Percentiles rank a stretch among this genome's conserved stretches.
Evolutionary conservation across 1,284 basidiomycete genomes (phyloP).

Genomic region (Entoloma clypeatum): DNA sequence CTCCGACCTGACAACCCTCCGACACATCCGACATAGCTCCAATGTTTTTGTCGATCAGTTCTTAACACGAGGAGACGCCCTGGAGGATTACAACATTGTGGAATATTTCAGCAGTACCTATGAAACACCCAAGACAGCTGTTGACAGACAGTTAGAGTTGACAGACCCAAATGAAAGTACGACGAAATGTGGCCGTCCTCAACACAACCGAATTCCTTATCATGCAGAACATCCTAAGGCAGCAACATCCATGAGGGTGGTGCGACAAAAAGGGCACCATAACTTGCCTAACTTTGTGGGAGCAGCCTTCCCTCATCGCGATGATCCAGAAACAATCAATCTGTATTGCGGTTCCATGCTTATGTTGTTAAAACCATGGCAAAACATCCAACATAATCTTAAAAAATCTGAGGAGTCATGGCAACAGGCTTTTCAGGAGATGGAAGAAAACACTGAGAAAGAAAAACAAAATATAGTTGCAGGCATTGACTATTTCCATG

Average conservation of each 20-base stretch:
- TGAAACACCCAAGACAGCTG: constrained; percentile 17
- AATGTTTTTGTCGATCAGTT: no score
- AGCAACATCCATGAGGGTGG: not conserved
- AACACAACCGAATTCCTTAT: constrained; percentile 3
- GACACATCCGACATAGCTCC: no score
- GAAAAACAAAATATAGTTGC: constrained; percentile 17
- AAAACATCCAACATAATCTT: constrained; percentile 26
- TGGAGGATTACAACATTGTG: constrained; percentile 21
- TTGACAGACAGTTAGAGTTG: not conserved
- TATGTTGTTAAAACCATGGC: constrained; percentile 38
- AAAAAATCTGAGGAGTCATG: constrained; percentile 23
- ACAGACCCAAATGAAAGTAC: not conserved
- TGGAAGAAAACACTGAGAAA: constrained; percentile 10
- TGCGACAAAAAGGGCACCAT: not conserved
- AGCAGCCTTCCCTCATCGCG: not conserved
- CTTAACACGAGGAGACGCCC: constrained; percentile 18
- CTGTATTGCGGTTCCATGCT: constrained; percentile 37
- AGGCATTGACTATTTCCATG: constrained; percentile 35
- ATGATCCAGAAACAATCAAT: constrained; percentile 18
- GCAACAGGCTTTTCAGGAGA: constrained; percentile 20
- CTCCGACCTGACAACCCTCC: no score
- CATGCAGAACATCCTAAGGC: not conserved
- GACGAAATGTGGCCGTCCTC: not conserved
- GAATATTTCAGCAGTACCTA: constrained; percentile 29
- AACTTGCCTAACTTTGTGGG: constrained; percentile 7